These are phyloP conservation scores for Asterophora lycoperdoides DNA, from an alignment of 768 basidiomycete genomes.

Conservation along the genomic window DNA sequence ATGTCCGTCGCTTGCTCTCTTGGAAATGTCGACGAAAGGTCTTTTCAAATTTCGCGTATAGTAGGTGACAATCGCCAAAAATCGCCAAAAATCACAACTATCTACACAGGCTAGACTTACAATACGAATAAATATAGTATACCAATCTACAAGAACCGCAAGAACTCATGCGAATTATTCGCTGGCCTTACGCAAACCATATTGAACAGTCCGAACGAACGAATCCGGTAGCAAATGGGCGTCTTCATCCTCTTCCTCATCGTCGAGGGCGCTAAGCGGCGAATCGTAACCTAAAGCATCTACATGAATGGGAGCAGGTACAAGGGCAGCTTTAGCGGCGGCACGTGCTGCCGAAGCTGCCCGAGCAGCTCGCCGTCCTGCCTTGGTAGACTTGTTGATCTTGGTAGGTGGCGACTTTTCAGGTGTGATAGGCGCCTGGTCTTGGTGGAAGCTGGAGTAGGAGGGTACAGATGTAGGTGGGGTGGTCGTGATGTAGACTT, in stretches of 20 bases:
- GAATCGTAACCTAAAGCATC: not conserved
- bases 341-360: slow-evolving; percentile 5
- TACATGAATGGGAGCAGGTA: not conserved
- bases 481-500: slow-evolving; percentile 14
- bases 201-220: slow-evolving; percentile 19
- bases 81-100: no score
- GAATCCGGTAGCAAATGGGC: slow-evolving; percentile 13
- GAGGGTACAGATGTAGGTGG: slow-evolving; percentile 4
- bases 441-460: not conserved
- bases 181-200: slow-evolving; percentile 15
- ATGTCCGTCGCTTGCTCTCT: no score
- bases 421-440: slow-evolving; percentile 14
- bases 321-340: not conserved
- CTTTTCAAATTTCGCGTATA: no score
- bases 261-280: not conserved
- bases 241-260: slow-evolving; percentile 10
- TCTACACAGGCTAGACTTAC: slow-evolving; percentile 1
- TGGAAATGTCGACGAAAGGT: no score
- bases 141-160: not conserved
- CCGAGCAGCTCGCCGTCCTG: slow-evolving; percentile 12
- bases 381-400: slow-evolving; percentile 12
- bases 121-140: slow-evolving; percentile 18
- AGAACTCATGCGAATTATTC: slow-evolving; percentile 1
- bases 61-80: no score
- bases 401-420: slow-evolving; percentile 15